phyloP scores from a whole-genome alignment of 495 filamentous ascomycete genomes.

The Penicilliopsis zonata region DNA sequence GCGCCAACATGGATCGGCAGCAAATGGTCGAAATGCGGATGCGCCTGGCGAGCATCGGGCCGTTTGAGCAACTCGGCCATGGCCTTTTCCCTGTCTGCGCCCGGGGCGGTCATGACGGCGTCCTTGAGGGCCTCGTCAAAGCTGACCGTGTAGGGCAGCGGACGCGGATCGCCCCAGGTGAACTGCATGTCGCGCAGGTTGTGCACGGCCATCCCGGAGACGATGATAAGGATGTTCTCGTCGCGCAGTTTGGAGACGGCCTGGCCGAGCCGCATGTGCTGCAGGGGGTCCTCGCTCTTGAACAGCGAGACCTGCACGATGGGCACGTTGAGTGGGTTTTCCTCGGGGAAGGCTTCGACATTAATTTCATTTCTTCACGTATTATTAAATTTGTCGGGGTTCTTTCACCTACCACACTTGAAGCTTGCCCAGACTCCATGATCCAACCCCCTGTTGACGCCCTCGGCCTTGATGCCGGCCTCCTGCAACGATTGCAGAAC shows the following conservation, averaged over 20 bases:
- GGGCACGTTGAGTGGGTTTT: conserved; percentile 67
- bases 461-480: conserved; percentile 51
- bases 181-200: conserved; percentile 59
- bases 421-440: conserved; percentile 75
- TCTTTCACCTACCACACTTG: conserved; percentile 44
- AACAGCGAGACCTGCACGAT: conserved; percentile 75
- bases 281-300: conserved; percentile 50
- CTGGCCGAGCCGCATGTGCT: conserved; percentile 61
- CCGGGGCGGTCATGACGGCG: conserved; percentile 41
- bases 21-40: conserved; percentile 72
- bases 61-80: conserved; percentile 49
- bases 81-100: conserved; percentile 44
- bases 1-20: conserved; percentile 67
- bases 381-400: no score
- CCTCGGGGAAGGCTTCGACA: conserved; percentile 49
- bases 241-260: conserved; percentile 58
- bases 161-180: conserved; percentile 28
- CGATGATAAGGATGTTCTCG: conserved; percentile 61
- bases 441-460: conserved; percentile 59
- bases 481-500: conserved; percentile 47
- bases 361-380: no score
- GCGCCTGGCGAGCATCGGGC: conserved; percentile 60
- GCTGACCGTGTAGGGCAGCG: conserved; percentile 53
- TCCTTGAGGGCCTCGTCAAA: conserved; percentile 74
- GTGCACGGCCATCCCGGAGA: conserved; percentile 80